Percentiles rank a stretch among this genome's conserved stretches.
These are phyloP conservation scores for Gaeumannomyces sp. DNA, from an alignment of 2,329 filamentous ascomycete species.

Conservation along the genomic window DNA sequence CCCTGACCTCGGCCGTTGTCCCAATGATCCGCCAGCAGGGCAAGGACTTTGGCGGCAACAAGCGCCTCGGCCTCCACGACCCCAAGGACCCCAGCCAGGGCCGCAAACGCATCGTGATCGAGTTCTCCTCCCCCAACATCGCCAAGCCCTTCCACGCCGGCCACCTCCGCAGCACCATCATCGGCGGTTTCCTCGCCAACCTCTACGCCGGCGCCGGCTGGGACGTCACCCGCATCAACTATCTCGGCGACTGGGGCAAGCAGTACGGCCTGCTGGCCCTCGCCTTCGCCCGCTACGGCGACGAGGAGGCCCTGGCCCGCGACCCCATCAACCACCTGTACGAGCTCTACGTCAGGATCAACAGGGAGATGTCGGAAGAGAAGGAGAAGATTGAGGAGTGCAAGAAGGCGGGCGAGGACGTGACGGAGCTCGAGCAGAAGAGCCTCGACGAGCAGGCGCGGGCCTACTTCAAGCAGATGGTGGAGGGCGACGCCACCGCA, in stretches of 20 bases:
- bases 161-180: constrained; percentile 72
- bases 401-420: constrained; percentile 47
- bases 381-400: constrained; percentile 57
- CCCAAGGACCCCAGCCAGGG: constrained; percentile 52
- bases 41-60: constrained; percentile 58
- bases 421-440: constrained; percentile 41
- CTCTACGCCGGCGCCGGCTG: constrained; percentile 65
- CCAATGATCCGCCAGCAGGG: constrained; percentile 62
- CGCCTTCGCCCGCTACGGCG: constrained; percentile 69
- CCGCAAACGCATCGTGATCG: constrained; percentile 64
- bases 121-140: constrained; percentile 83
- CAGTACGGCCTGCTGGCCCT: constrained; percentile 68
- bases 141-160: constrained; percentile 80
- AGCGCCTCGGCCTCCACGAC: constrained; percentile 53
- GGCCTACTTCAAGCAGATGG: constrained; percentile 65
- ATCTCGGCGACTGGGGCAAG: constrained; percentile 77
- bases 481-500: constrained; percentile 56
- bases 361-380: constrained; percentile 58
- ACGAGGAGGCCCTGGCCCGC: constrained; percentile 60
- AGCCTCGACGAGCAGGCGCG: constrained; percentile 69
- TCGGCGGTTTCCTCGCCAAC: constrained; percentile 70
- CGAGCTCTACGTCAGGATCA: constrained; percentile 76
- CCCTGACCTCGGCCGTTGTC: constrained; percentile 60
- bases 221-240: constrained; percentile 70
- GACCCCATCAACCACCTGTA: constrained; percentile 80